A percentile compares a stretch with the other conserved stretches of the same genome.
These are phyloP conservation scores for Ascosphaera acerosa DNA, from an alignment of 2,329 filamentous ascomycete genomes.

Conservation along the genomic window DNA sequence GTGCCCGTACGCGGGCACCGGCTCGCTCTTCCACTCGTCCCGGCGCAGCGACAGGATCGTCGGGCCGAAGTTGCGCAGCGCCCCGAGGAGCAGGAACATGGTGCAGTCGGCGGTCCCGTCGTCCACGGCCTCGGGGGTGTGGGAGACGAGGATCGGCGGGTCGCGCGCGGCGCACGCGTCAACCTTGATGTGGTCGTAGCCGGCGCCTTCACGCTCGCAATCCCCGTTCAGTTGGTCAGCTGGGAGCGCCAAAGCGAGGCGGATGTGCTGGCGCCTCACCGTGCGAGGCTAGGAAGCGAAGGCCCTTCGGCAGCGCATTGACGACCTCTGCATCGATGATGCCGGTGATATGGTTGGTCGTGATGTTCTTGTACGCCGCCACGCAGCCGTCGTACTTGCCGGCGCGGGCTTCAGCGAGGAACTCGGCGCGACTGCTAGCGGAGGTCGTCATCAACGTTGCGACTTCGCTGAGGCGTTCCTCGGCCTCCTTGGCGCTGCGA, in stretches of 20 bases:
- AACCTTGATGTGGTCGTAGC: constrained; percentile 64
- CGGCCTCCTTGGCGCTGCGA: no score
- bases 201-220: constrained; percentile 31
- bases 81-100: constrained; percentile 60
- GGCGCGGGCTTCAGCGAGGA: constrained; percentile 39
- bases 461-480: no score
- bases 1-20: constrained; percentile 30
- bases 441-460: no score
- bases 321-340: constrained; percentile 46
- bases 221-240: constrained; percentile 1
- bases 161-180: constrained; percentile 39
- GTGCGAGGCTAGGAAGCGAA: constrained; percentile 17
- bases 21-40: constrained; percentile 39
- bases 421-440: constrained; percentile 38
- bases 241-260: background rate
- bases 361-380: constrained; percentile 46
- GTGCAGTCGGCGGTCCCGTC: constrained; percentile 61
- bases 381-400: constrained; percentile 40
- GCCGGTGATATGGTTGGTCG: constrained; percentile 38
- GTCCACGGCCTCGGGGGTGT: constrained; percentile 57
- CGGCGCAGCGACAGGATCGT: constrained; percentile 39
- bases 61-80: constrained; percentile 45
- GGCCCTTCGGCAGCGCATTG: constrained; percentile 17
- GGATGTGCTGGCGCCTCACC: constrained; percentile 9
- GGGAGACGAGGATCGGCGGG: constrained; percentile 41